phyloP scores from a whole-genome alignment of 306 rosid genomes.

The cucumber (Cucumis sativus) region DNA sequence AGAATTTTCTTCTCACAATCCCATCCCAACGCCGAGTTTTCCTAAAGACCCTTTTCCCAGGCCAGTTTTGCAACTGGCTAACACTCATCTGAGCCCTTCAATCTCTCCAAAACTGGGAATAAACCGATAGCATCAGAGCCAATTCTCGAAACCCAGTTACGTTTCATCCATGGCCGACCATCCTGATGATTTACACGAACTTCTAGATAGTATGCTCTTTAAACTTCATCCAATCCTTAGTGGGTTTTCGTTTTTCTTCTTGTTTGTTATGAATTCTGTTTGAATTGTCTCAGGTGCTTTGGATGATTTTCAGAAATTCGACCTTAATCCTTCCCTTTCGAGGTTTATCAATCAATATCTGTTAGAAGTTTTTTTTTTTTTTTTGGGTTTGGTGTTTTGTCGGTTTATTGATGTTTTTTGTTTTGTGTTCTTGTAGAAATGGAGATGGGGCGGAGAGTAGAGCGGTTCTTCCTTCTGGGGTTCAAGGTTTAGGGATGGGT shows the following conservation, averaged over 20 bases:
- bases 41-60: not conserved
- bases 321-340: slow-evolving; percentile 35
- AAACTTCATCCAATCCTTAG: not conserved
- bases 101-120: not conserved
- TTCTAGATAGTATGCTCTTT: slow-evolving; percentile 58
- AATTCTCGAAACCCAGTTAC: not conserved
- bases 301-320: slow-evolving; percentile 74
- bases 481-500: slow-evolving; percentile 82
- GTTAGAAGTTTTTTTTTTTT: not conserved
- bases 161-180: slow-evolving; percentile 46
- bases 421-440: slow-evolving; percentile 12
- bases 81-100: not conserved
- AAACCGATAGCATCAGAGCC: not conserved
- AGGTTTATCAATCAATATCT: slow-evolving; percentile 25
- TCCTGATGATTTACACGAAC: slow-evolving; percentile 64
- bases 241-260: not conserved
- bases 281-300: slow-evolving; percentile 63
- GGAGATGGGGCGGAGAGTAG: slow-evolving; percentile 18
- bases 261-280: not conserved
- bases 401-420: not conserved
- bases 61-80: not conserved
- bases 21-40: not conserved
- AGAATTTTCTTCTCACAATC: not conserved
- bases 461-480: slow-evolving; percentile 38
- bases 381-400: not conserved